Conservation (phyloP, 768 basidiomycete genomes). For the Coprinopsis sp. region DNA sequence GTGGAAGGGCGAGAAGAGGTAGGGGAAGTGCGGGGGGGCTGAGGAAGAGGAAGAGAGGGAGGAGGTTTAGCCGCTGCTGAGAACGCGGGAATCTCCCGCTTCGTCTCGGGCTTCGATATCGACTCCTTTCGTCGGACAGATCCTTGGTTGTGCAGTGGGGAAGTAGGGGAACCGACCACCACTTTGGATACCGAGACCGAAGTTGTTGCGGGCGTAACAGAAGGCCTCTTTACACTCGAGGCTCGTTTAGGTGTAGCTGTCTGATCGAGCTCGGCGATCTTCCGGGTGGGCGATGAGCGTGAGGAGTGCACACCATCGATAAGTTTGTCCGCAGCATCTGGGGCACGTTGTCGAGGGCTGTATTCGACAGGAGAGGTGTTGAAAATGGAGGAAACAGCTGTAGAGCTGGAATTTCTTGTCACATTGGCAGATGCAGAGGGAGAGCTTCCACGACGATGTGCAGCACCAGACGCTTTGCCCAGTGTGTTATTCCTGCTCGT, state of each 20-base stretch:
- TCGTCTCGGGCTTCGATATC: conserved; percentile 8
- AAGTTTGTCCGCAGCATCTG: conserved; percentile 41
- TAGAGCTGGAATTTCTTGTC: conserved; percentile 37
- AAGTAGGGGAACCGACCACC: conserved; percentile 29
- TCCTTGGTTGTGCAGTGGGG: conserved; percentile 15
- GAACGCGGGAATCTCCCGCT: neutral
- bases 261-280: conserved; percentile 51
- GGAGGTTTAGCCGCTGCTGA: conserved; percentile 13
- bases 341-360: conserved; percentile 39
- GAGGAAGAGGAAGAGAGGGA: conserved; percentile 3
- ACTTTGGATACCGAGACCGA: conserved; percentile 37
- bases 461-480: conserved; percentile 28
- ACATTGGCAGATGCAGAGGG: conserved; percentile 34
- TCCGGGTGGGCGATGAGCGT: conserved; percentile 59
- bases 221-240: conserved; percentile 38
- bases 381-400: conserved; percentile 41
- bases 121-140: neutral
- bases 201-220: conserved; percentile 38
- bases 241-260: conserved; percentile 39
- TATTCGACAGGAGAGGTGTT: conserved; percentile 45
- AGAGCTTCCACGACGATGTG: conserved; percentile 43
- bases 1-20: neutral
- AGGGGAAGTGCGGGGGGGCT: neutral
- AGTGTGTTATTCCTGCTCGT: conserved; percentile 31
- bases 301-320: conserved; percentile 43